Evolutionary conservation across 1,284 basidiomycete genomes (phyloP).

Genomic region (Pseudozyma thailandica): DNA sequence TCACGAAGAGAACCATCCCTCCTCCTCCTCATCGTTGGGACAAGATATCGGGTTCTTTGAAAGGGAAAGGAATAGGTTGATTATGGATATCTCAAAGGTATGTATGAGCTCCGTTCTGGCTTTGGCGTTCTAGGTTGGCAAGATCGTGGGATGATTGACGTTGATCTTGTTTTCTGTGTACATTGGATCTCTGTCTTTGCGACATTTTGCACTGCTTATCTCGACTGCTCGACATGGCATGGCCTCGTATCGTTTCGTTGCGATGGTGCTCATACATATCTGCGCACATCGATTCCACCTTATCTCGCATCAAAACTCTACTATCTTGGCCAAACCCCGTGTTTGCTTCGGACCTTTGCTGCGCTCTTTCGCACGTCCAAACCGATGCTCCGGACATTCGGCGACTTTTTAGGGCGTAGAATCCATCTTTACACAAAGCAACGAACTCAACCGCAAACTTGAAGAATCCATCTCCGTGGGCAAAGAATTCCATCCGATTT

Average conservation of each 20-base stretch:
- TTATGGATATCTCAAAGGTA: slow-evolving; percentile 1
- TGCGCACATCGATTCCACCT: too few relatives aligned
- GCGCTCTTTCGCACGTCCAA: not conserved
- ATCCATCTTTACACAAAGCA: slow-evolving; percentile 83
- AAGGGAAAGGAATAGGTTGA: not conserved
- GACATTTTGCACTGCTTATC: not conserved
- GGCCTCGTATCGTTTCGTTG: too few relatives aligned
- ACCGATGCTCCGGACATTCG: not conserved
- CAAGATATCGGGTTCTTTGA: not conserved
- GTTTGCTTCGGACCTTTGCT: not conserved
- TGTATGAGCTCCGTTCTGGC: too few relatives aligned
- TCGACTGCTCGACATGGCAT: not conserved
- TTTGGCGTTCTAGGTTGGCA: too few relatives aligned
- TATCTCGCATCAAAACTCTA: not conserved
- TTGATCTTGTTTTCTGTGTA: too few relatives aligned
- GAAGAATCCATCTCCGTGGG: slow-evolving; percentile 93
- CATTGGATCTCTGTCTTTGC: not conserved
- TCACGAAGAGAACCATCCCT: too few relatives aligned
- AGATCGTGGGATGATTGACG: too few relatives aligned
- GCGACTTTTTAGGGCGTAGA: slow-evolving; percentile 84
- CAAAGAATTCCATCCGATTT: slow-evolving; percentile 89
- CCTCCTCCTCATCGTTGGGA: too few relatives aligned
- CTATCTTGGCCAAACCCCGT: not conserved
- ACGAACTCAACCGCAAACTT: slow-evolving; percentile 87
- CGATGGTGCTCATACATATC: too few relatives aligned